Conservation (phyloP, 2,329 filamentous ascomycete species). For the Talaromyces islandicus region DNA sequence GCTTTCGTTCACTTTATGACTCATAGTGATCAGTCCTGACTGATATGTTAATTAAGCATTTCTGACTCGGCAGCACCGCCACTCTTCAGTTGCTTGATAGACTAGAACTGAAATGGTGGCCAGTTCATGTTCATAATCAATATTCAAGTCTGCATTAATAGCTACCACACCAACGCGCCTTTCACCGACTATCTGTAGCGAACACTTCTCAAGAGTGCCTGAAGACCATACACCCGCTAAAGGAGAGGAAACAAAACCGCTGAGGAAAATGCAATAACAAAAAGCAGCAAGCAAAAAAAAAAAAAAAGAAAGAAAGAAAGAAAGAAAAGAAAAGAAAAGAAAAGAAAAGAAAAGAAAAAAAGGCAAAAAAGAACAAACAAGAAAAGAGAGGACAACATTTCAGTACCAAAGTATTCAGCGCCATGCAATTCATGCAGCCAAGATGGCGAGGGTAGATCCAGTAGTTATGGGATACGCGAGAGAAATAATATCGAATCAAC, state of each 20-base stretch:
- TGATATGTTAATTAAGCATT: background rate
- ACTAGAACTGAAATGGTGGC: background rate
- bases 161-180: background rate
- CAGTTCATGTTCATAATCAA: background rate
- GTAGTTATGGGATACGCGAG: slow-evolving; percentile 4
- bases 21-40: background rate
- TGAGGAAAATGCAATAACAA: slow-evolving; percentile 4
- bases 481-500: background rate
- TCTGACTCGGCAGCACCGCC: background rate
- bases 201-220: background rate
- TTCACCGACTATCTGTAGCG: background rate
- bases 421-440: background rate
- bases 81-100: background rate
- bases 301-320: background rate
- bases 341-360: background rate
- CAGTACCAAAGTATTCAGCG: background rate
- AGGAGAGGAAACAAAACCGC: background rate
- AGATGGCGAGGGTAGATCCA: background rate
- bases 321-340: background rate
- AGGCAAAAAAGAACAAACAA: slow-evolving; percentile 2
- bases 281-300: background rate
- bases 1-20: background rate
- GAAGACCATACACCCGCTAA: background rate
- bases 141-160: background rate
- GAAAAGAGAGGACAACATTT: slow-evolving; percentile 5